phyloP scores from a whole-genome alignment of 306 rosid genomes.

The Fragaria iinumae region DNA sequence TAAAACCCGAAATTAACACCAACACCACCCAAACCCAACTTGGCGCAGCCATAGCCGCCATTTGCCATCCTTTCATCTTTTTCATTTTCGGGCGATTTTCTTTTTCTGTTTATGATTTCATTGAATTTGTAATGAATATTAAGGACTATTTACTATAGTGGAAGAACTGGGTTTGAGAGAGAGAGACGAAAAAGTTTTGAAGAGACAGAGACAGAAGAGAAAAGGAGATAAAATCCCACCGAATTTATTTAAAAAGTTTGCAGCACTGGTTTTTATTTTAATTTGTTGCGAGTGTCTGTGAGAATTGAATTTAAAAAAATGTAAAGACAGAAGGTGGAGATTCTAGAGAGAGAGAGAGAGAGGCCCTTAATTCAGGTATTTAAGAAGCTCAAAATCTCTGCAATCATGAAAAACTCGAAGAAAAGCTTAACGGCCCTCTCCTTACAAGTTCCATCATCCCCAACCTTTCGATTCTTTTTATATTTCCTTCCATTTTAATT shows the following conservation, averaged over 20 bases:
- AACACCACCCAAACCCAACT: neutral
- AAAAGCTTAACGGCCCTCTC: slow-evolving; percentile 14
- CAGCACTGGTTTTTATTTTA: neutral
- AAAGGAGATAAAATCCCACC: slow-evolving; percentile 20
- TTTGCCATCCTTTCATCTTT: slow-evolving; percentile 19
- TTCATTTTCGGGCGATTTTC: neutral
- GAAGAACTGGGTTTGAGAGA: neutral
- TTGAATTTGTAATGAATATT: neutral
- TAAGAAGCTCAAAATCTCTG: slow-evolving; percentile 26
- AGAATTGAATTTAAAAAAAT: neutral
- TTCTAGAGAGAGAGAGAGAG: slow-evolving; percentile 27
- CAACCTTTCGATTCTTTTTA: neutral
- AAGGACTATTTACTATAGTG: neutral
- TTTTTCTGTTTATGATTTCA: slow-evolving; percentile 6
- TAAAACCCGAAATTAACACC: slow-evolving; percentile 15
- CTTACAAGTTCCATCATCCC: slow-evolving; percentile 10
- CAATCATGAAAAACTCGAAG: slow-evolving; percentile 24
- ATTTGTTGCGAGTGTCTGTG: neutral
- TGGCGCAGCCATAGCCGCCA: slow-evolving; percentile 96
- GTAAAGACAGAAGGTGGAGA: slow-evolving; percentile 19
- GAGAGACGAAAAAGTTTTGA: neutral
- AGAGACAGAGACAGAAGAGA: slow-evolving; percentile 17
- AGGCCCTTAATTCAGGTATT: slow-evolving; percentile 29
- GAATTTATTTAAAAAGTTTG: neutral
- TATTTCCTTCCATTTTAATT: neutral